phyloP scores from a whole-genome alignment of 23 red algal genomes.

The Agarophyton chilense region DNA sequence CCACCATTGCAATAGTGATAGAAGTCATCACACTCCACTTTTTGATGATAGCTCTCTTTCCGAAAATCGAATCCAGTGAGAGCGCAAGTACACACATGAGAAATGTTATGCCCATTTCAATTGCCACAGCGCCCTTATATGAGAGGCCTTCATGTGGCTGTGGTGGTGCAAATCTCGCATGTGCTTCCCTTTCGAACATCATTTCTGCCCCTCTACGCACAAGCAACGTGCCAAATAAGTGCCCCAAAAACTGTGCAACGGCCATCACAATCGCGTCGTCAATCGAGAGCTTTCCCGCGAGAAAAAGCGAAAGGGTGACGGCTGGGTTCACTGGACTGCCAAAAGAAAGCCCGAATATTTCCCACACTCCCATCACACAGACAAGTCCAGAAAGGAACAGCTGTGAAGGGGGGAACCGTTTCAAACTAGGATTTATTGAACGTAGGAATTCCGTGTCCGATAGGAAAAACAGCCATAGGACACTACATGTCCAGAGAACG shows the following conservation, averaged over 20 bases:
- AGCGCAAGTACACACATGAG: constrained; percentile 38
- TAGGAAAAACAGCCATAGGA: not conserved
- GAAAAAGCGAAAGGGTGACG: constrained; percentile 7
- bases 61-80: constrained; percentile 27
- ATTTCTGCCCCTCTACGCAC: constrained; percentile 21
- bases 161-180: constrained; percentile 29
- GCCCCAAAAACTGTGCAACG: constrained; percentile 44
- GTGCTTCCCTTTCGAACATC: constrained; percentile 26
- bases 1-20: constrained; percentile 25
- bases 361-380: constrained; percentile 52
- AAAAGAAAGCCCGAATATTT: constrained; percentile 41
- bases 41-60: constrained; percentile 41
- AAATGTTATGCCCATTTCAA: constrained; percentile 39
- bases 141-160: constrained; percentile 31
- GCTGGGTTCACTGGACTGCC: constrained; percentile 49
- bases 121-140: constrained; percentile 16
- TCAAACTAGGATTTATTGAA: not conserved
- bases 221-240: not conserved
- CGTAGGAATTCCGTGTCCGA: constrained; percentile 8
- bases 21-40: constrained; percentile 37
- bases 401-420: not conserved
- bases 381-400: constrained; percentile 42
- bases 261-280: constrained; percentile 32
- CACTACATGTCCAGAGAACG: constrained; percentile 1
- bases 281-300: constrained; percentile 7